Conservation (phyloP, 2,329 filamentous ascomycete genomes). For the Coniochaeta hoffmannii region DNA sequence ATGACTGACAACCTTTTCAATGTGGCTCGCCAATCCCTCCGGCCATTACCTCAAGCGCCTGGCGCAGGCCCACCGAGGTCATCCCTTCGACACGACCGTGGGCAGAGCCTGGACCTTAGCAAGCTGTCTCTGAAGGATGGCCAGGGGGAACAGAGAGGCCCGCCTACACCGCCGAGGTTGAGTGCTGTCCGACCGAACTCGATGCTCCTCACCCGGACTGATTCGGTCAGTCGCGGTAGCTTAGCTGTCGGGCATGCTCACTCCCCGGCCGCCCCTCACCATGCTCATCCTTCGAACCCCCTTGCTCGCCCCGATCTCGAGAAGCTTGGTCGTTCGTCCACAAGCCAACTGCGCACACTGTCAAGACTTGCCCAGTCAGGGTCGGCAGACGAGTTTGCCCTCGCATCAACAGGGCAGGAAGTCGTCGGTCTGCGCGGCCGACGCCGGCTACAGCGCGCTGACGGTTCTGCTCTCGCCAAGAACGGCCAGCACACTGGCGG, state of each 20-base stretch:
- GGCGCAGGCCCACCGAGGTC: slow-evolving; percentile 20
- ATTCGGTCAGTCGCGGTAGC: slow-evolving; percentile 37
- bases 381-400: slow-evolving; percentile 70
- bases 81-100: slow-evolving; percentile 39
- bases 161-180: slow-evolving; percentile 34
- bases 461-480: slow-evolving; percentile 40
- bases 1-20: slow-evolving; percentile 60
- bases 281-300: slow-evolving; percentile 29
- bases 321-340: slow-evolving; percentile 79
- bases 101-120: slow-evolving; percentile 57
- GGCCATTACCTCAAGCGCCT: slow-evolving; percentile 64
- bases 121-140: slow-evolving; percentile 42
- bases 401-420: slow-evolving; percentile 72
- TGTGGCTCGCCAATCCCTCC: slow-evolving; percentile 67
- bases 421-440: slow-evolving; percentile 83
- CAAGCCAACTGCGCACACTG: slow-evolving; percentile 78
- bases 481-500: slow-evolving; percentile 37
- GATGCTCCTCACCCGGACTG: slow-evolving; percentile 52
- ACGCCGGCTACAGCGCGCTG: slow-evolving; percentile 68
- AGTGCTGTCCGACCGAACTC: slow-evolving; percentile 47
- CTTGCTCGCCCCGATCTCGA: slow-evolving; percentile 68
- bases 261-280: slow-evolving; percentile 25
- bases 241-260: slow-evolving; percentile 21
- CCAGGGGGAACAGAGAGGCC: slow-evolving; percentile 16
- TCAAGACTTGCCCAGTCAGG: slow-evolving; percentile 74